phyloP scores from a whole-genome alignment of 768 basidiomycete species.

The Cystobasidium ongulense region DNA sequence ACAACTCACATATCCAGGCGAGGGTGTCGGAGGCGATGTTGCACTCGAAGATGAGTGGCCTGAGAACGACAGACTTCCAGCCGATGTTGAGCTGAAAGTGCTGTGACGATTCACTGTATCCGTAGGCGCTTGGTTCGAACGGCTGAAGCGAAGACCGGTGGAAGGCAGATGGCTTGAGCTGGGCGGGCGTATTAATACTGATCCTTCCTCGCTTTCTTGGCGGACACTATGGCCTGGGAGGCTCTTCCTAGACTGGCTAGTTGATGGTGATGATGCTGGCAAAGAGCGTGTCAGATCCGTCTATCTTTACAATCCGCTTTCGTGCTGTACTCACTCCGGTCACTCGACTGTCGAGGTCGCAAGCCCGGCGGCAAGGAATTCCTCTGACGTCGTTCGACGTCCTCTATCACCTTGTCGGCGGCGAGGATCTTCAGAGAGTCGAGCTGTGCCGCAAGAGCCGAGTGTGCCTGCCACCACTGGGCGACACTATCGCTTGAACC shows the following conservation, averaged over 20 bases:
- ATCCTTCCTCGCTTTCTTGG: too few species aligned
- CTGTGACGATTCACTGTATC: not conserved
- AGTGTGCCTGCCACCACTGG: conserved; percentile 11
- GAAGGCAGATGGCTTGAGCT: not conserved
- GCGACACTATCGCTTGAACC: not conserved
- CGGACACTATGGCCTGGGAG: too few species aligned
- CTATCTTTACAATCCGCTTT: not conserved
- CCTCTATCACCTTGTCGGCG: conserved; percentile 1
- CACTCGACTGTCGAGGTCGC: not conserved
- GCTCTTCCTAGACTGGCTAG: too few species aligned
- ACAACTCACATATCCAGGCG: not conserved
- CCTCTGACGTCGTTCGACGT: conserved; percentile 9
- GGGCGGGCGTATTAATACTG: too few species aligned
- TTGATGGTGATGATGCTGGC: too few species aligned
- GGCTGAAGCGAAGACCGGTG: not conserved
- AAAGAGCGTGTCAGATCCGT: conserved; percentile 1
- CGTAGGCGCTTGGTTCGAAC: not conserved
- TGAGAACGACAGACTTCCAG: not conserved
- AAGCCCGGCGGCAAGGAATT: conserved; percentile 6
- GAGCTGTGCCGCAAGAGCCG: not conserved
- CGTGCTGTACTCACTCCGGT: not conserved
- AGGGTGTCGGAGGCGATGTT: not conserved
- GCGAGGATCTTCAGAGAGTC: conserved; percentile 9
- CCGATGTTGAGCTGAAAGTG: not conserved
- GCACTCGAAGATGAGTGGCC: not conserved